Base-by-base conservation (phyloP, 495 filamentous ascomycete genomes). In the Elasticomyces elasticus region DNA sequence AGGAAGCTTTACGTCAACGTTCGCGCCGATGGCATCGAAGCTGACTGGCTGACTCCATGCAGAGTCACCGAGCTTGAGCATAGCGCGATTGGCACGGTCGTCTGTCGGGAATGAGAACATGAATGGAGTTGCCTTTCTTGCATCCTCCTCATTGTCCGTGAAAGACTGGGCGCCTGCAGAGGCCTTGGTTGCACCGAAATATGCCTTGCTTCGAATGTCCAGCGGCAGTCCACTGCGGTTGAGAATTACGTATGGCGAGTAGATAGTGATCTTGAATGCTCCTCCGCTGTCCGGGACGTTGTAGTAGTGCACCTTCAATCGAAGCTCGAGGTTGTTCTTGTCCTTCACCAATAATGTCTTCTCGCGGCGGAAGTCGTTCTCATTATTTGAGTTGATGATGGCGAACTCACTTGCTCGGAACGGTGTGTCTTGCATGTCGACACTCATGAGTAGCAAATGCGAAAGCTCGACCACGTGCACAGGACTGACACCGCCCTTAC, bases 21-120 rank as follows among this genome's bases (percentile, higher is more conserved):
- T 87, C 66, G 89, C 95, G 42, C 92, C 92, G 54, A 98, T 91
- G n/a, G 92, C 92, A 63, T 98, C 92, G 63, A 98, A 92, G 77
- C 86, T 95, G 67, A 96, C 91, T 1, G 94, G 90, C 66, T 86
- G 94, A 69, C 91, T 95, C 94, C 92, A 97, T 23, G 79, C 76
- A 5, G 92, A 95, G 35, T 94, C 86, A 26, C 84, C 86, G 42
- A 95, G 78, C 69, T 84, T 94, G 43, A 98, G 65, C 20, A 90
- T 74, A 15, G 86, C 89, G 41, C 92, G 84, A 66, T 97, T 97
- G 58, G 84, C 84, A 57, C 83, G 82, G 58, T 97, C 92, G 59
- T 95, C 86, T 24, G 74, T 84, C 15, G 77, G 77, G 65, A 85
- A 96, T 7, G 94, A 94, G 69, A 96, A 98, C 89, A 98, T 96